These are phyloP conservation scores for Miamiensis avidus DNA, from an alignment of 169 alveolate genomes.

Conservation along the genomic window DNA sequence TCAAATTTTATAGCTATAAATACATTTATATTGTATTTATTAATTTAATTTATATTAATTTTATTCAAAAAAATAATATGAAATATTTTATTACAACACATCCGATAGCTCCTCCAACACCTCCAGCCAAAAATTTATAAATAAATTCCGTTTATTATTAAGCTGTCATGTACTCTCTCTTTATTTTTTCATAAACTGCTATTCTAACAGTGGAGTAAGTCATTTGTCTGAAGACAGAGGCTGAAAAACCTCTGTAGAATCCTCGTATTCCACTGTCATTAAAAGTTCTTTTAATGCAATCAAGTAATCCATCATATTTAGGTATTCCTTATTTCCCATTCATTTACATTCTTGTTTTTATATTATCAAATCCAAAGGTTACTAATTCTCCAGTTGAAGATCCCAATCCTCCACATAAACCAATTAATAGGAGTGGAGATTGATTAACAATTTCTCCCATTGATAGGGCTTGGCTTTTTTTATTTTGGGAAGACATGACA, in stretches of 20 bases:
- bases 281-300: slow-evolving; percentile 18
- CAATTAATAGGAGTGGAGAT: slow-evolving; percentile 13
- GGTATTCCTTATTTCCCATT: slow-evolving; percentile 41
- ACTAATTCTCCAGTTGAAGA: slow-evolving; percentile 29
- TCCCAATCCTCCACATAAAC: slow-evolving; percentile 25
- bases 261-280: slow-evolving; percentile 8
- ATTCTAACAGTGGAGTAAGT: slow-evolving; percentile 30
- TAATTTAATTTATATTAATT: too few relatives aligned
- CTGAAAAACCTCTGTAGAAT: slow-evolving; percentile 29
- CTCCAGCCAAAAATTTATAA: slow-evolving; percentile 18
- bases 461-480: neutral
- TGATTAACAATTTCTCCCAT: neutral
- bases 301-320: slow-evolving; percentile 15
- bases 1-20: too few relatives aligned
- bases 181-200: slow-evolving; percentile 23
- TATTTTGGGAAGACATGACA: too few relatives aligned
- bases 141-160: neutral
- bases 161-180: slow-evolving; percentile 6
- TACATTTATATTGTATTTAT: too few relatives aligned
- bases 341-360: slow-evolving; percentile 32
- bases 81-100: neutral
- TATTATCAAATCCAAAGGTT: slow-evolving; percentile 29
- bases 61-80: too few relatives aligned
- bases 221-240: slow-evolving; percentile 21
- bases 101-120: slow-evolving; percentile 35